A percentile compares a stretch with the other conserved stretches of the same genome.
These are phyloP conservation scores for Geranium rotundifolium DNA, from an alignment of 345 rosid species.

Conservation along the genomic window DNA sequence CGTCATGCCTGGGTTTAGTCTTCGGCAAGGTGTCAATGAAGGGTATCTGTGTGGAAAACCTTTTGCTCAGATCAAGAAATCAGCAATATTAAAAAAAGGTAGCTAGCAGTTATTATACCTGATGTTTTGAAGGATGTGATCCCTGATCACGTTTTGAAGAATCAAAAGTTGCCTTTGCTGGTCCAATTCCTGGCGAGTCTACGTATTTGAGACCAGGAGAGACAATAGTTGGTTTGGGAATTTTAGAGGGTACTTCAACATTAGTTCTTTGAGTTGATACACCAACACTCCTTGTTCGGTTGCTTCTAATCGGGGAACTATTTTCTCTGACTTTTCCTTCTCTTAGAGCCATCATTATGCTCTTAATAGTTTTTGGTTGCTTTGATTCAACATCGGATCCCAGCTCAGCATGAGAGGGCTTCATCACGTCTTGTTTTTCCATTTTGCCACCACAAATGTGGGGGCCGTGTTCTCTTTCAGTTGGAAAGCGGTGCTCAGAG, in stretches of 20 bases:
- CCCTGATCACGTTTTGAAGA: slow-evolving; percentile 36
- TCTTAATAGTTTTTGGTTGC: slow-evolving; percentile 77
- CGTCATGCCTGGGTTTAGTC: slow-evolving; percentile 62
- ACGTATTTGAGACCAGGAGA: slow-evolving; percentile 37
- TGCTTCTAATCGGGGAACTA: slow-evolving; percentile 72
- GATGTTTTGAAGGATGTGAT: slow-evolving; percentile 56
- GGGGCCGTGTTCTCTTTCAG: slow-evolving; percentile 31
- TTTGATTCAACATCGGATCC: slow-evolving; percentile 40
- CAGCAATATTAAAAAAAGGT: background rate
- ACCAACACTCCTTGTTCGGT: slow-evolving; percentile 36
- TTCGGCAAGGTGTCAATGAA: slow-evolving; percentile 46
- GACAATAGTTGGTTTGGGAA: slow-evolving; percentile 39
- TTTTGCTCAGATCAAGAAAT: slow-evolving; percentile 6
- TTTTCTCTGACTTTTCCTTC: slow-evolving; percentile 87
- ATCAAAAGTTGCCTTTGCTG: slow-evolving; percentile 44
- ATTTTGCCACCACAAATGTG: slow-evolving; percentile 26
- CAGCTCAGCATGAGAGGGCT: slow-evolving; percentile 32
- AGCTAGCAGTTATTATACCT: slow-evolving; percentile 26
- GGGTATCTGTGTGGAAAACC: slow-evolving; percentile 38
- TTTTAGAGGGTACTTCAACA: slow-evolving; percentile 54
- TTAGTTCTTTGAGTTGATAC: slow-evolving; percentile 36
- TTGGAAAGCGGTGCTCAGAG: slow-evolving; percentile 30
- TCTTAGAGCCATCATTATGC: slow-evolving; percentile 82
- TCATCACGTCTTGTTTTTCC: slow-evolving; percentile 36
- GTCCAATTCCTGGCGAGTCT: slow-evolving; percentile 25